phyloP scores from a whole-genome alignment of 2,329 filamentous ascomycete genomes.

The Aspergillus viridinutans region DNA sequence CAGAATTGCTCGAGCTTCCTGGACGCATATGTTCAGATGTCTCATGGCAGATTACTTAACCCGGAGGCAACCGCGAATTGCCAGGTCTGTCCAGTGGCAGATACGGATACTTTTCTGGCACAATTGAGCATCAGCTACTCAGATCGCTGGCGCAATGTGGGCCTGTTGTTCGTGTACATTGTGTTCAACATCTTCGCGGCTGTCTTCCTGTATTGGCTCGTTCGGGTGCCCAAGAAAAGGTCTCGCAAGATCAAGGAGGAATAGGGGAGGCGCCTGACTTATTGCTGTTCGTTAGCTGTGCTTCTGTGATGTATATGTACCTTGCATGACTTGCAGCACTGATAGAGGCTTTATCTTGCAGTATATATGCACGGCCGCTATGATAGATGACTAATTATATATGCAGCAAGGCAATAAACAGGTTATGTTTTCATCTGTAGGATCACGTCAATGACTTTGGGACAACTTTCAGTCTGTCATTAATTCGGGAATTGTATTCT shows the following conservation, averaged over 20 bases:
- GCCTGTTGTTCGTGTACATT: constrained; percentile 51
- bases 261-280: constrained; percentile 2
- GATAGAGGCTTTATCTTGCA: not conserved
- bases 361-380: not conserved
- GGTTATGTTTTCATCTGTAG: no score
- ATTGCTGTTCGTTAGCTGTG: not conserved
- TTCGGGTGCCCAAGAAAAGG: constrained; percentile 48
- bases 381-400: not conserved
- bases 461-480: no score
- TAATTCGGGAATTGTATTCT: no score
- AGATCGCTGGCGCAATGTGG: constrained; percentile 52
- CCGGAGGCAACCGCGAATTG: constrained; percentile 55
- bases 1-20: constrained; percentile 64
- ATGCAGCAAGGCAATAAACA: not conserved
- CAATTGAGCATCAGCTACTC: constrained; percentile 41
- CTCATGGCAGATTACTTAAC: constrained; percentile 60
- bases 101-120: constrained; percentile 52
- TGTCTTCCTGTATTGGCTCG: constrained; percentile 51
- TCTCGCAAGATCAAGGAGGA: constrained; percentile 40
- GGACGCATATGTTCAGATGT: constrained; percentile 49
- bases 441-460: no score
- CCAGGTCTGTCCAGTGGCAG: constrained; percentile 42
- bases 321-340: not conserved
- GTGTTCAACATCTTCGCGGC: constrained; percentile 50
- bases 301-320: not conserved